These are phyloP conservation scores for Turritis glabra DNA, from an alignment of 345 rosid species.

Conservation along the genomic window DNA sequence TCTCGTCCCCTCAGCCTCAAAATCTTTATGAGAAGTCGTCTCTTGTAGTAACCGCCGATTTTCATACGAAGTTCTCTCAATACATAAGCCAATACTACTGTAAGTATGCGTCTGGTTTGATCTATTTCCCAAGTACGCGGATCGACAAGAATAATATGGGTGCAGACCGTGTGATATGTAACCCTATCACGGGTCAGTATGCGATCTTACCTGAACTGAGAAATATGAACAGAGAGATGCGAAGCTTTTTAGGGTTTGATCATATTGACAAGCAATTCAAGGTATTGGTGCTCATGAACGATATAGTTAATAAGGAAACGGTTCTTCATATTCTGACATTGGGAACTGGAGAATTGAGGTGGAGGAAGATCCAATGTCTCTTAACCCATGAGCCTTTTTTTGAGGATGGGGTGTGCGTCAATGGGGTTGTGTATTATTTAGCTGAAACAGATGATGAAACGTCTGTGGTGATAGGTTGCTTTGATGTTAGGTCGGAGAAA, in stretches of 20 bases:
- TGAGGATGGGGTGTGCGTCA: too few relatives aligned
- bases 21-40: not conserved
- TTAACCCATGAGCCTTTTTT: not conserved
- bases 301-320: too few relatives aligned
- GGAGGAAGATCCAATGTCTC: not conserved
- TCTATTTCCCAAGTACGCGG: not conserved
- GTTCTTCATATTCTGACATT: not conserved
- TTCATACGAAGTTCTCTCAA: not conserved
- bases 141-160: not conserved
- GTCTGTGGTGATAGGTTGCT: not conserved
- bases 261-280: not conserved
- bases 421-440: too few relatives aligned
- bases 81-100: not conserved
- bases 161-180: not conserved
- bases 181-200: not conserved
- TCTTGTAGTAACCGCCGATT: not conserved
- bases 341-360: not conserved
- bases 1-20: not conserved
- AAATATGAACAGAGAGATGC: not conserved
- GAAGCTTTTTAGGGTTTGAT: not conserved
- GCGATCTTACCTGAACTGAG: not conserved
- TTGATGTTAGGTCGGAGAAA: not conserved
- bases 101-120: not conserved
- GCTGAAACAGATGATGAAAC: too few relatives aligned
- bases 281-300: not conserved